A percentile compares a stretch with the other conserved stretches of the same genome.
Conservation (phyloP, 2,329 filamentous ascomycete species). For the Clonostachys chloroleuca region DNA sequence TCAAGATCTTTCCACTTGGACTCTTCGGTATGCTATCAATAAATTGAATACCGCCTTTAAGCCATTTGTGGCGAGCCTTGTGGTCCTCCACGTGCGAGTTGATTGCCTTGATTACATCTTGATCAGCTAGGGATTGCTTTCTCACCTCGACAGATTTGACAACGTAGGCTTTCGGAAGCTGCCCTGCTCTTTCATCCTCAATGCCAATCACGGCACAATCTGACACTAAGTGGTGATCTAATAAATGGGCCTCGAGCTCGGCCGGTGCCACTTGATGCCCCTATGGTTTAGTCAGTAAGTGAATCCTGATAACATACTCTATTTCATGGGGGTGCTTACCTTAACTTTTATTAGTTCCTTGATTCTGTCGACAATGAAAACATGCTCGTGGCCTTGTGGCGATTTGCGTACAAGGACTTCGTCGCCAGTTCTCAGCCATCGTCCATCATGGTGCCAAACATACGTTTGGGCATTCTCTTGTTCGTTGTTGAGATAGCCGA, state of each 20-base stretch:
- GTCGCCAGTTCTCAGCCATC: slow-evolving; percentile 78
- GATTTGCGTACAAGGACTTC: slow-evolving; percentile 64
- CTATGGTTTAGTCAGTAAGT: slow-evolving; percentile 20
- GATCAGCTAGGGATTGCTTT: slow-evolving; percentile 47
- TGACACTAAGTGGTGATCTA: slow-evolving; percentile 62
- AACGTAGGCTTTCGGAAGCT: slow-evolving; percentile 58
- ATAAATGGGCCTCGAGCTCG: slow-evolving; percentile 68
- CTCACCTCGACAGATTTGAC: slow-evolving; percentile 43
- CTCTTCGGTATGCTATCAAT: slow-evolving; percentile 65
- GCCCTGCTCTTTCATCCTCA: slow-evolving; percentile 48
- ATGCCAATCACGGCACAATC: slow-evolving; percentile 71
- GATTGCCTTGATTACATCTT: slow-evolving; percentile 42
- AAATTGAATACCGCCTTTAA: slow-evolving; percentile 57
- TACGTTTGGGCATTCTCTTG: slow-evolving; percentile 76
- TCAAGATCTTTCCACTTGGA: slow-evolving; percentile 66
- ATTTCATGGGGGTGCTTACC: slow-evolving; percentile 28
- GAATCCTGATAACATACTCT: not conserved
- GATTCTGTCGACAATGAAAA: slow-evolving; percentile 74
- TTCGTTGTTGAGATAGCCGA: slow-evolving; percentile 81
- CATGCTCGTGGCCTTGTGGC: slow-evolving; percentile 64
- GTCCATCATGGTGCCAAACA: slow-evolving; percentile 51
- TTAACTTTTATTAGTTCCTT: slow-evolving; percentile 69
- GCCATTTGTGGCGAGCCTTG: slow-evolving; percentile 63
- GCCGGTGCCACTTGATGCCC: slow-evolving; percentile 74
- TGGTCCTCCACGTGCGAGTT: slow-evolving; percentile 54